Evolutionary conservation across 805 yeast genomes (phyloP), one percentile per base, ranked within the genome.

Genomic region (Lachancea sp.): DNA sequence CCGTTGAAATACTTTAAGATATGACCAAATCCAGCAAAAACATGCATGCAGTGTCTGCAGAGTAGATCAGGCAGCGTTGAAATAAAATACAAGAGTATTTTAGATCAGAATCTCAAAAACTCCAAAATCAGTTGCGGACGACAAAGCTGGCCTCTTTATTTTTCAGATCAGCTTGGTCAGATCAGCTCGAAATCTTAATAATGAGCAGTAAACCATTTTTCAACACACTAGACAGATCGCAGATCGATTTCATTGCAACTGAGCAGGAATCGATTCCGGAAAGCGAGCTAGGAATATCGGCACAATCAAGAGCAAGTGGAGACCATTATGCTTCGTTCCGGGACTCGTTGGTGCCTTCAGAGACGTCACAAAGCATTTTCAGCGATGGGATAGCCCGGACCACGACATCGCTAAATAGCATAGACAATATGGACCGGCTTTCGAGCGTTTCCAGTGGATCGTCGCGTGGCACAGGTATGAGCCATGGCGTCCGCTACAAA

Each of bases 401-500:
- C 13, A 33, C 37, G n/a, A 48, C 35, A 20, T 18, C 45, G 16
- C 36, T 37, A 36, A 43, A 34, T 34, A 41, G 49, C n/a, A 41
- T 36, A n/a, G 49, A 45, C 18, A 49, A 49, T 17, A 20, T 39
- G n/a, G 51, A 54, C 22, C 42, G 48, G 5, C 44, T 54, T 27
- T 49, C 58, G 3, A 50, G 53, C 17, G 41, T 52, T 33, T 49
- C 54, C 10, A 49, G 50, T 20, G 49, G 49, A 5, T 46, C 48
- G 7, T 49, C 58, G 19, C 43, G 49, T 20, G 41, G 50, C 22
- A 49, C 56, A 8, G 50, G 48, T 26, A 50, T 55, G 38, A 27
- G 51, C n/a, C 52, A 53, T 22, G 54, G 53, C 10, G 41, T 49
- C 6, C 51, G 57, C 36, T 58, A 54, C 49, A 59, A 59, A 44